These are phyloP conservation scores for Ogataea haglerorum DNA, from an alignment of 805 yeast genomes.

Conservation along the genomic window DNA sequence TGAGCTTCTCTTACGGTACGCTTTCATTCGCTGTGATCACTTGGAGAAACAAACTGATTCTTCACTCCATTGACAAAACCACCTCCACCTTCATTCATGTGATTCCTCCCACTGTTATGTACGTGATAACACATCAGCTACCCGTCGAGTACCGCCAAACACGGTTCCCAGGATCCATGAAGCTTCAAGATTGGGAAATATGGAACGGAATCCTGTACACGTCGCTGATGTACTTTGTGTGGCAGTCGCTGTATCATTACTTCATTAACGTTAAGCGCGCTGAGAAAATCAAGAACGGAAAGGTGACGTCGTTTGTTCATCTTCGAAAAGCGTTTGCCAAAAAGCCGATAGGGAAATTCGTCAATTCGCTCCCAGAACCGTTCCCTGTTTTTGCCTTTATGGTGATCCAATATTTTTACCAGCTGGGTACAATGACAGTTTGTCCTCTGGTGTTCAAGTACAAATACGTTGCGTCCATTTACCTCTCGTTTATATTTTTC, in stretches of 20 bases:
- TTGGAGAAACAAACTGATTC: constrained; percentile 90
- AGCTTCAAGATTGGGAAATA: constrained; percentile 68
- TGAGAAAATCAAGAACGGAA: constrained; percentile 79
- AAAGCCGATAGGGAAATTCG: constrained; percentile 66
- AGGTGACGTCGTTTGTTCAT: constrained; percentile 83
- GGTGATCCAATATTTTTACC: constrained; percentile 81
- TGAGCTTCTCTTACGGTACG: constrained; percentile 85
- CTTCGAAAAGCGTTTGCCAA: constrained; percentile 69
- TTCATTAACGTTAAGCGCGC: constrained; percentile 81
- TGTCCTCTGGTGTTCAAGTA: constrained; percentile 86
- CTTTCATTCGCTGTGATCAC: constrained; percentile 90
- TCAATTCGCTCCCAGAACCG: constrained; percentile 77
- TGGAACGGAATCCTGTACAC: constrained; percentile 72
- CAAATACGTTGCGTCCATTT: constrained; percentile 61
- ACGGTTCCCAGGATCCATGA: constrained; percentile 80
- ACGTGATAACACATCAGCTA: constrained; percentile 80
- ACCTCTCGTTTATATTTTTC: constrained; percentile 68
- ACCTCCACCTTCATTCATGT: constrained; percentile 89
- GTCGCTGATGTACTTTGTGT: constrained; percentile 72
- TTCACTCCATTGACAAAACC: constrained; percentile 88
- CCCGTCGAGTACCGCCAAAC: constrained; percentile 42
- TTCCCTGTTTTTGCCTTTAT: constrained; percentile 88
- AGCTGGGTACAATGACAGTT: constrained; percentile 77
- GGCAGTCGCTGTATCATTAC: constrained; percentile 91
- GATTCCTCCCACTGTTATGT: constrained; percentile 84